Evolutionary conservation across 345 rosid species (phyloP), one percentile per base, ranked within the genome.

Genomic region (Salix koriyanagi): DNA sequence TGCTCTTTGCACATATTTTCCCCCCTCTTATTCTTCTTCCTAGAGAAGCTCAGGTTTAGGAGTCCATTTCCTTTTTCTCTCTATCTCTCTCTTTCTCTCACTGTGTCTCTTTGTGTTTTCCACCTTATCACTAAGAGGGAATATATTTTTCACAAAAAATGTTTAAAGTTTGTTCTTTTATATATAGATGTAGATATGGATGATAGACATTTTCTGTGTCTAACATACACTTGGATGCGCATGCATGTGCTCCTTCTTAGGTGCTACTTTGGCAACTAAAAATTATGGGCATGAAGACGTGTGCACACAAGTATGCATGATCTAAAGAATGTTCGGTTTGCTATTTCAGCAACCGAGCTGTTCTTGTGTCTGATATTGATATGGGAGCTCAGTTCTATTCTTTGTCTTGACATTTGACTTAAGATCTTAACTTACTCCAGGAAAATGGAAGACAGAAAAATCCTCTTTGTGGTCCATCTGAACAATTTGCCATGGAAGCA

Each of bases 361-460:
- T 23, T 11, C 28, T 58, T 58, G 64, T 15, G 18, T 58, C 64
- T 58, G 64, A 58, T 58, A 30, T 32, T 23, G 41, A 65, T 21
- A 7, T 65, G 58, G 60, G 15, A 65, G 21, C 23, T 32, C 15
- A 25, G 54, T 76, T 76, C 4, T 19, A 32, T 67, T 41, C 6
- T 23, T 26, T 25, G n/a, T 23, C 36, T 14, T 52, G 75, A 36
- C 41, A 26, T 48, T 30, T 28, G 28, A 65, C 56, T 41, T 36
- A 16, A 75, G 66, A 13, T 65, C 26, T 41, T 65, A 75, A 68
- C 56, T 54, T 73, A 54, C 54, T 44, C 67, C 87, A 96, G 99
- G 98, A 90, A 79, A 92, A 85, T 76, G 90, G 87, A 30, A 81
- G 83, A 81, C 91, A 73, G 71, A 88, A 80, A 75, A 82, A 78